These are phyloP conservation scores for Lactarius quietus DNA, from an alignment of 768 basidiomycete genomes.

Conservation along the genomic window DNA sequence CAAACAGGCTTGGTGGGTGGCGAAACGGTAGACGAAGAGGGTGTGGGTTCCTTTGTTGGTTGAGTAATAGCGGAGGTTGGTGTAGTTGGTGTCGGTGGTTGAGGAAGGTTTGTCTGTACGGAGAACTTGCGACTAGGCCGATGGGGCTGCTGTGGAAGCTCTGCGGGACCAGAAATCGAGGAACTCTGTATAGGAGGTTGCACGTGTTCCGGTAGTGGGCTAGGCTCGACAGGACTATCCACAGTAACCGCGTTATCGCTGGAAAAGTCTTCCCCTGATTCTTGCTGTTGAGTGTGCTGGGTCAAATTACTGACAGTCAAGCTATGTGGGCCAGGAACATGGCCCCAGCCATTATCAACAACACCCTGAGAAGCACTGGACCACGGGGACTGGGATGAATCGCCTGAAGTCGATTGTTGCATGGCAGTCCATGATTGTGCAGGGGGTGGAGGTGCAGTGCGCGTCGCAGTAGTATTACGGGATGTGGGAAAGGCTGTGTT, in stretches of 20 bases:
- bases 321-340: conserved; percentile 41
- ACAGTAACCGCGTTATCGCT: conserved; percentile 22
- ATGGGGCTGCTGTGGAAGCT: conserved; percentile 28
- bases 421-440: conserved; percentile 22
- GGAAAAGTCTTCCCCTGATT: conserved; percentile 33
- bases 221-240: conserved; percentile 18
- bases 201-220: conserved; percentile 28
- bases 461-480: conserved; percentile 23
- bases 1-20: conserved; percentile 52
- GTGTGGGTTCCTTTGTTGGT: conserved; percentile 23
- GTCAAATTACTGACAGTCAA: conserved; percentile 56
- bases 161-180: conserved; percentile 27
- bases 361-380: conserved; percentile 44
- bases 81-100: conserved; percentile 20
- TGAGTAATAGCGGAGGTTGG: conserved; percentile 22
- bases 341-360: conserved; percentile 47
- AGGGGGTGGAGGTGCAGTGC: conserved; percentile 25
- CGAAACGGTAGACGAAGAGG: conserved; percentile 27
- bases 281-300: conserved; percentile 54
- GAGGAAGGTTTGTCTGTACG: conserved; percentile 21
- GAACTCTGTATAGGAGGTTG: background rate
- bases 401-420: conserved; percentile 15
- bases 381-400: conserved; percentile 50
- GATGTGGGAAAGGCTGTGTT: conserved; percentile 19
- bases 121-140: conserved; percentile 23